Base-by-base conservation (phyloP, 78 protist species). In the Dictyostelium intermedium region DNA sequence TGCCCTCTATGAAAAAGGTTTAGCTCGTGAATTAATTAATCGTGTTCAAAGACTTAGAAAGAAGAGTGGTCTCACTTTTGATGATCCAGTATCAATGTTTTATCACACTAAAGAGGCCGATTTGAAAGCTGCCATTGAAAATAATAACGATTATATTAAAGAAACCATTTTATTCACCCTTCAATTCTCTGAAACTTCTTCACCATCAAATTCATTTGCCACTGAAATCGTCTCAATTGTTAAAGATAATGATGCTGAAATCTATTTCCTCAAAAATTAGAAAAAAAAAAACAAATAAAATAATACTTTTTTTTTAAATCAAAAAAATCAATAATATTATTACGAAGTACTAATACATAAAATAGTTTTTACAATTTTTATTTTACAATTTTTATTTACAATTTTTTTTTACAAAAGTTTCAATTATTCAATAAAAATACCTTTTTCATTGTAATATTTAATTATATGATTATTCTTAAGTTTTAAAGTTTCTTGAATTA, bases 21-120 rank as follows among this genome's bases (percentile, higher is more conserved):
- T 63, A 18, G 97, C 99, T 14, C 93, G 99, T 5, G 98, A 97
- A 87, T 25, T 98, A 3, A 45, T 91, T 73, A 87, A 91, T 35
- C 95, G 97, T 13, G 94, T 99, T 27, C 99, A 98, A 98, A 73
- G 96, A 78, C 95, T 98, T 70, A 95, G 99, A 81, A 99, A 99
- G 97, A 84, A 73, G 92, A 25, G 72, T 43, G 96, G 92, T 56
- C 53, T 92, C 34, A 43, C 30, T 39, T 81, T 91, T 72, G 84
- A 74, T 35, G 96, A 92, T 61, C 69, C 70, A 20, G 74, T 92
- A 30, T 34, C 85, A 27, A 86, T 92, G 96, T 63, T 66, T 47
- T 89, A 80, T 61, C 41, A 63, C 6, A 89, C 94, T n/a, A 63
- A 63, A n/a, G 74, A 63, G 18, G 30, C 50, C 0, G 82, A 80